Evolutionary conservation across 306 rosid genomes (phyloP).

Genomic region (Sicyos edulis): DNA sequence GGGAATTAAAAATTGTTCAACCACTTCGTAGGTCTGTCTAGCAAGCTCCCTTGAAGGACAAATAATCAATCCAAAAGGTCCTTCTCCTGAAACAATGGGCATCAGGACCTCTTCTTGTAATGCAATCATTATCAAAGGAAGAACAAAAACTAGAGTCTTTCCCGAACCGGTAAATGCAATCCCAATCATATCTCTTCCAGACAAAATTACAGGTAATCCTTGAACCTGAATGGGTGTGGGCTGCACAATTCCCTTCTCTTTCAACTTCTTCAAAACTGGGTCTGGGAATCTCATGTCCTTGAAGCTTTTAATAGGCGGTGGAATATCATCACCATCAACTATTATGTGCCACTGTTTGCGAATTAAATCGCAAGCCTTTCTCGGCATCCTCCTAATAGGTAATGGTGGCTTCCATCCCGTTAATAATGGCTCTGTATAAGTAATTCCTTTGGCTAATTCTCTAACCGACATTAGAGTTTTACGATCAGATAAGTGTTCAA

Average conservation of each 20-base stretch:
- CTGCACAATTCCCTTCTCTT: constrained; percentile 78
- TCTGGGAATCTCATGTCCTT: constrained; percentile 93
- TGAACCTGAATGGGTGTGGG: constrained; percentile 98
- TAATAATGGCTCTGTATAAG: constrained; percentile 63
- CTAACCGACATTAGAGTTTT: constrained; percentile 87
- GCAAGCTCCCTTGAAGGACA: constrained; percentile 96
- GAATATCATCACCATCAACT: constrained; percentile 71
- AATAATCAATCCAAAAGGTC: constrained; percentile 72
- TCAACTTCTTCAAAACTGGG: constrained; percentile 66
- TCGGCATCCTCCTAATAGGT: constrained; percentile 58
- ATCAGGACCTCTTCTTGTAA: constrained; percentile 91
- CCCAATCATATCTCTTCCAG: constrained; percentile 95
- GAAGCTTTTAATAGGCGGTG: constrained; percentile 77
- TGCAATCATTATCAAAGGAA: constrained; percentile 89
- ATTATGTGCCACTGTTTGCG: constrained; percentile 88
- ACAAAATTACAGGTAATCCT: constrained; percentile 79
- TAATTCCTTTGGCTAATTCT: constrained; percentile 86
- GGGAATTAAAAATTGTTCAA: constrained; percentile 65
- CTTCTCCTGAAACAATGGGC: constrained; percentile 88
- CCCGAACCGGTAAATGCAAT: constrained; percentile 93
- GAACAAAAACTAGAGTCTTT: constrained; percentile 80
- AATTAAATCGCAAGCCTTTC: constrained; percentile 57
- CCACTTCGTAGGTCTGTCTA: constrained; percentile 87
- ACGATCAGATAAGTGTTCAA: constrained; percentile 72
- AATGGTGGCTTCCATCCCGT: constrained; percentile 96